These are phyloP conservation scores for Aspergillus panamensis DNA, from an alignment of 495 filamentous ascomycete genomes.

Conservation along the genomic window DNA sequence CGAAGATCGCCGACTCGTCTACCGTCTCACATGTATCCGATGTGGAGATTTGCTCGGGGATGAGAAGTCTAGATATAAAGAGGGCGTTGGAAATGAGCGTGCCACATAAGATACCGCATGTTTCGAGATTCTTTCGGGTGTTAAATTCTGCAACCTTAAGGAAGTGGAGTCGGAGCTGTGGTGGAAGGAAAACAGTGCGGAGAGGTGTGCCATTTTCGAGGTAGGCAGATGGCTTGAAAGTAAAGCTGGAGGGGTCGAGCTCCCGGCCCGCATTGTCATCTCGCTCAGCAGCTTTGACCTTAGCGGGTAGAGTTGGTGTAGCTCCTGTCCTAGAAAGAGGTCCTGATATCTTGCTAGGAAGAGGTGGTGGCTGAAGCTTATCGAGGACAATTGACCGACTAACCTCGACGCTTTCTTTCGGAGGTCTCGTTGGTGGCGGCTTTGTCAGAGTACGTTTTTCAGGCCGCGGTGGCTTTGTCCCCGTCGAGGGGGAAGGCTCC, in stretches of 20 bases:
- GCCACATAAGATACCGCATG: constrained; percentile 90
- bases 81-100: constrained; percentile 88
- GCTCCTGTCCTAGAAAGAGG: background rate
- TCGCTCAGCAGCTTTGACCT: constrained; percentile 21
- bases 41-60: constrained; percentile 86
- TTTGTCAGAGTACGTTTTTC: constrained; percentile 32
- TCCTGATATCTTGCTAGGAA: constrained; percentile 30
- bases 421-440: constrained; percentile 45
- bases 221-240: constrained; percentile 81
- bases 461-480: constrained; percentile 19
- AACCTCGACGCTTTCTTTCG: constrained; percentile 39
- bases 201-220: constrained; percentile 84
- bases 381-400: constrained; percentile 23
- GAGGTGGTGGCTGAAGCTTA: constrained; percentile 27
- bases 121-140: constrained; percentile 79
- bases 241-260: constrained; percentile 54
- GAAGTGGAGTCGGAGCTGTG: constrained; percentile 67
- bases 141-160: constrained; percentile 68
- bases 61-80: constrained; percentile 82
- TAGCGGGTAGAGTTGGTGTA: constrained; percentile 27
- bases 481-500: constrained; percentile 20
- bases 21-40: constrained; percentile 91
- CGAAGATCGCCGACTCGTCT: constrained; percentile 77
- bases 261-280: constrained; percentile 23
- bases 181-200: constrained; percentile 82